These are phyloP conservation scores for Mycogone perniciosa DNA, from an alignment of 2,329 filamentous ascomycete species.

Conservation along the genomic window DNA sequence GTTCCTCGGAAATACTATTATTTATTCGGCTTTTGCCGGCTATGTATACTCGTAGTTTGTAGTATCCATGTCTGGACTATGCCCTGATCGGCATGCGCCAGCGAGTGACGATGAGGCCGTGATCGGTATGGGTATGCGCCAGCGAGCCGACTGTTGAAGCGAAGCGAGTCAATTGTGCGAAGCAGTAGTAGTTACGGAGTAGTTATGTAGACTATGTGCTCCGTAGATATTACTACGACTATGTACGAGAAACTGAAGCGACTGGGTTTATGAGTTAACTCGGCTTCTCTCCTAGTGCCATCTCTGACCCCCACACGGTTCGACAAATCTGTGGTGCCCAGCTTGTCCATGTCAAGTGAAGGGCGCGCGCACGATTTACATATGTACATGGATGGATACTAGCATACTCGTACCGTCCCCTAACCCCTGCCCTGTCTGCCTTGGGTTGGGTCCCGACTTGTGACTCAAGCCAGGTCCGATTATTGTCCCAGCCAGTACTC, in stretches of 20 bases:
- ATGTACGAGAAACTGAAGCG: neutral
- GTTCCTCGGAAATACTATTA: too few relatives aligned
- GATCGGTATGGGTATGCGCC: slow-evolving; percentile 6
- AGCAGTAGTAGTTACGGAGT: too few relatives aligned
- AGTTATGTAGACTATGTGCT: too few relatives aligned
- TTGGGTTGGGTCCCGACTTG: slow-evolving; percentile 12
- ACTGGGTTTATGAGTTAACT: too few relatives aligned
- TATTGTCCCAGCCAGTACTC: too few relatives aligned
- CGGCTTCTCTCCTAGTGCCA: slow-evolving; percentile 16
- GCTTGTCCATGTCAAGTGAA: slow-evolving; percentile 27
- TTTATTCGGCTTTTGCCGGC: too few relatives aligned
- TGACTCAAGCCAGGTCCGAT: neutral
- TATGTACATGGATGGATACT: slow-evolving; percentile 10
- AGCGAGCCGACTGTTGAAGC: slow-evolving; percentile 1
- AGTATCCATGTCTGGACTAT: too few relatives aligned
- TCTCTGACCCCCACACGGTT: slow-evolving; percentile 4
- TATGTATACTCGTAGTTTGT: too few relatives aligned
- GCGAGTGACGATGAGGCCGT: slow-evolving; percentile 1
- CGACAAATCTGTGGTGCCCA: neutral
- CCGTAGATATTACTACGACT: neutral
- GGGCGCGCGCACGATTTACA: slow-evolving; percentile 33
- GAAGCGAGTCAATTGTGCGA: neutral
- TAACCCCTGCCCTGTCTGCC: slow-evolving; percentile 8
- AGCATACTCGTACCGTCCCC: neutral
- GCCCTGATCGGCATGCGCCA: neutral